Conservation (phyloP, 805 yeast genomes). For the Sugiyamaella floridensis region DNA sequence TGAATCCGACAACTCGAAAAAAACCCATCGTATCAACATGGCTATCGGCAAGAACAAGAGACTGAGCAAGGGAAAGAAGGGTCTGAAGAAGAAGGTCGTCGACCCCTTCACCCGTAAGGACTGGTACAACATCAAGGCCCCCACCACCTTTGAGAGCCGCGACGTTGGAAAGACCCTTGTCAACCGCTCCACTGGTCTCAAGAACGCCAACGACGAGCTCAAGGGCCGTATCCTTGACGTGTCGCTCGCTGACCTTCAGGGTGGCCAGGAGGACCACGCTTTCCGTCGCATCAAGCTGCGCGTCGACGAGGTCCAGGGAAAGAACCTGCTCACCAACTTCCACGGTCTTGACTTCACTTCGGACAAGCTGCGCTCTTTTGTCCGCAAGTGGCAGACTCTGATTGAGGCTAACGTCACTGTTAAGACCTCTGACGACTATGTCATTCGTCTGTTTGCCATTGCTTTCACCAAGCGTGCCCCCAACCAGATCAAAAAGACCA, state of each 20-base stretch:
- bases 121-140: constrained; percentile 98
- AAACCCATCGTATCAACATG: constrained; percentile 33
- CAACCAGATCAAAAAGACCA: constrained; percentile 94
- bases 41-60: constrained; percentile 88
- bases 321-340: constrained; percentile 98
- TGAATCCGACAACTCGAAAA: not conserved
- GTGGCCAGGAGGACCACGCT: constrained; percentile 91
- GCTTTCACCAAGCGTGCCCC: constrained; percentile 98
- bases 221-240: constrained; percentile 97
- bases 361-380: constrained; percentile 95
- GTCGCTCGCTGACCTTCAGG: constrained; percentile 94
- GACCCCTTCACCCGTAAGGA: constrained; percentile 99
- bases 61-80: constrained; percentile 80
- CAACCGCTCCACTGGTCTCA: constrained; percentile 96
- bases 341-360: constrained; percentile 98
- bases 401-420: constrained; percentile 98
- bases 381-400: constrained; percentile 98
- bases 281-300: constrained; percentile 96
- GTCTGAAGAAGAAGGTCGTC: constrained; percentile 97
- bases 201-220: constrained; percentile 95
- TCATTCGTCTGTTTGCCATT: constrained; percentile 91
- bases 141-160: constrained; percentile 97
- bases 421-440: constrained; percentile 96
- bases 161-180: constrained; percentile 97
- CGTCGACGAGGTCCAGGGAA: constrained; percentile 98